Base-by-base conservation (phyloP, 2,329 filamentous ascomycete genomes). In the Acarospora socialis region DNA sequence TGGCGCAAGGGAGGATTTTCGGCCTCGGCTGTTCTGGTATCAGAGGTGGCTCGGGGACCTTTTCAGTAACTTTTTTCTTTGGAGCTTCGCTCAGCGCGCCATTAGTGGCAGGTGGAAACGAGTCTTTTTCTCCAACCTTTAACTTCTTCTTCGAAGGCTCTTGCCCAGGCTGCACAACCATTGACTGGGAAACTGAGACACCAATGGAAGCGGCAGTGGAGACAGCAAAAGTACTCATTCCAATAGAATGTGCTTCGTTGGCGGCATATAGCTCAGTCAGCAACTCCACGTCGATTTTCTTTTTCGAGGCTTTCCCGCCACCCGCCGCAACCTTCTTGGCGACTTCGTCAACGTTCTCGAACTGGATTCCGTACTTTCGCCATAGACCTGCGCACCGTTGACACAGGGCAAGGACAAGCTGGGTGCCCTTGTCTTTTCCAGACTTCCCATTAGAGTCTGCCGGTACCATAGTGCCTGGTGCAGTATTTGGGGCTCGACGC, bases 291-390 rank as follows among this genome's bases (percentile, higher is more conserved):
- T 98, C 90, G 35, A 92, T 77, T 50, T 80, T 81, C 36, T 81
- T 74, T 59, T 90, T 92, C 73, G 77, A 86, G 4, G 81, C 78
- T 44, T 82, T 77, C 27, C 81, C 80, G 25, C 83, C 81, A 27
- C 76, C 73, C 41, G 79, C 73, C 1, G 77, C 72, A 24, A 92
- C 75, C 59, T 93, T 92, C 60, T 86, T 92, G 22, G 77, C 73
- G 21, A 93, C 71, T 46, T 95, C 87, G 24, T 95, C 90, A 9
- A 84, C 70, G 43, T 92, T 82, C 54, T 95, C 90, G 75, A 83
- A 98, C 43, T 92, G 82, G 39, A 98, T 83, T 10, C 79, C 87
- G 54, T 98, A 98, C 42, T 87, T 81, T 30, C 90, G 77, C 90
- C 90, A 98, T 6, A 98, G 63, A 47, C 90, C 77, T 16, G 86